Conservation (phyloP, 1,284 basidiomycete species). For the Cutaneotrichosporon sp. region DNA sequence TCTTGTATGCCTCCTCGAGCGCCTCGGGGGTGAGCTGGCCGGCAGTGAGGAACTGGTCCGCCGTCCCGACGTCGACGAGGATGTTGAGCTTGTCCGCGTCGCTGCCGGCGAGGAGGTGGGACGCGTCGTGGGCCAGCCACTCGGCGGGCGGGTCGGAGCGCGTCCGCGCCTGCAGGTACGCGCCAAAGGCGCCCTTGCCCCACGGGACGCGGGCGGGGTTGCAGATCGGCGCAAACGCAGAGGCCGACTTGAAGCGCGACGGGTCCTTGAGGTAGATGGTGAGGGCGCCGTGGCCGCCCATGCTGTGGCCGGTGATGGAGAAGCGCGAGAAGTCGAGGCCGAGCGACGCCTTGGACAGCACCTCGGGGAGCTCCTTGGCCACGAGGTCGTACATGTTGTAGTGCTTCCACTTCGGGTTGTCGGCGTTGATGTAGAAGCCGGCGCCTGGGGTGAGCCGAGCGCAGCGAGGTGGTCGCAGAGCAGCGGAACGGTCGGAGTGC, state of each 20-base stretch:
- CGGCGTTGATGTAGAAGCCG: constrained; percentile 92
- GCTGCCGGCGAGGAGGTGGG: constrained; percentile 68
- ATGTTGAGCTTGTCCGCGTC: constrained; percentile 66
- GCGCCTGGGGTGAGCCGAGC: constrained; percentile 61
- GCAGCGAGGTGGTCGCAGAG: no score
- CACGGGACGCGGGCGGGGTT: constrained; percentile 87
- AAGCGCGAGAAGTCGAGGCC: constrained; percentile 56
- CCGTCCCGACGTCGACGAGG: constrained; percentile 82
- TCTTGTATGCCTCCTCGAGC: constrained; percentile 61
- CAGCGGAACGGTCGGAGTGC: no score
- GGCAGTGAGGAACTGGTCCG: constrained; percentile 81
- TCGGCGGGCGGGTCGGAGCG: constrained; percentile 55
- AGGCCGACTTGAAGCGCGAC: constrained; percentile 77
- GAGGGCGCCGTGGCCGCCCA: constrained; percentile 96
- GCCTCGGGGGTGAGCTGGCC: constrained; percentile 87
- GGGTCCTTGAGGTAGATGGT: constrained; percentile 79
- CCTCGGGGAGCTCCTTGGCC: constrained; percentile 75
- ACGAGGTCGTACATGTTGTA: constrained; percentile 91
- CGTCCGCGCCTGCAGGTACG: constrained; percentile 66
- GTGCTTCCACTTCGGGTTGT: constrained; percentile 74
- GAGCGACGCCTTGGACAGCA: constrained; percentile 68
- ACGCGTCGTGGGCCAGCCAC: constrained; percentile 71
- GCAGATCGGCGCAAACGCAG: constrained; percentile 88
- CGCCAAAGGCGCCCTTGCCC: constrained; percentile 89
- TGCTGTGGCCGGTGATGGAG: constrained; percentile 83